Conservation (phyloP, 106 monocot species). For the Posidonia australis region DNA sequence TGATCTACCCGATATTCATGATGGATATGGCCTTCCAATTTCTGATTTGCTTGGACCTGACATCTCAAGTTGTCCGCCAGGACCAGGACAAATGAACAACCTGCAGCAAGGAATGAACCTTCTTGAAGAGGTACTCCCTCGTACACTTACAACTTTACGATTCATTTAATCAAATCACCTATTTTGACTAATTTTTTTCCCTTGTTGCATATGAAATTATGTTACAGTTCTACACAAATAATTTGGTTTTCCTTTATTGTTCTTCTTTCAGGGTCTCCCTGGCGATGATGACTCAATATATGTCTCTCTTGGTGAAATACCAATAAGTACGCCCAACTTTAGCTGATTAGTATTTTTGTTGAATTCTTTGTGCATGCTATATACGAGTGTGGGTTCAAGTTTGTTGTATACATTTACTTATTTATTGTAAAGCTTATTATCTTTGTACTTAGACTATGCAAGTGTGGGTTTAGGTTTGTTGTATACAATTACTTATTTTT, state of each 20-base stretch:
- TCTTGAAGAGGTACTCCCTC: slow-evolving; percentile 1
- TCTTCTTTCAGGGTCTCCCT: slow-evolving; percentile 29
- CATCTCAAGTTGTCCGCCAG: slow-evolving; percentile 36
- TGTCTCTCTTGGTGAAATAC: slow-evolving; percentile 38
- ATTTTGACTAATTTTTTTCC: background rate
- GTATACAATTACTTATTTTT: no score
- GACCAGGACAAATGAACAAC: background rate
- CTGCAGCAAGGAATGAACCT: slow-evolving; percentile 4
- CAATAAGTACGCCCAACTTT: slow-evolving; percentile 16
- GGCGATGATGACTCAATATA: slow-evolving; percentile 43
- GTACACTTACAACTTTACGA: background rate
- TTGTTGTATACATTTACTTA: no score
- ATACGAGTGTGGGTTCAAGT: slow-evolving; percentile 20
- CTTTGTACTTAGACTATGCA: no score
- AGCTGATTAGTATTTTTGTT: background rate
- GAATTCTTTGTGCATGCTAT: background rate
- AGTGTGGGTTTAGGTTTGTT: no score
- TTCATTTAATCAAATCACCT: background rate
- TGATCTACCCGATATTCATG: slow-evolving; percentile 47
- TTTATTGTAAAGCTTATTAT: no score
- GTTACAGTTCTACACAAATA: background rate
- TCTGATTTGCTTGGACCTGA: slow-evolving; percentile 49
- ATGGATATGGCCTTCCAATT: slow-evolving; percentile 40
- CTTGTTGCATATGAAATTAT: background rate
- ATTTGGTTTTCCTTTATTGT: background rate